These are phyloP conservation scores for Zygosaccharomyces bisporus DNA, from an alignment of 805 yeast genomes.

Conservation along the genomic window DNA sequence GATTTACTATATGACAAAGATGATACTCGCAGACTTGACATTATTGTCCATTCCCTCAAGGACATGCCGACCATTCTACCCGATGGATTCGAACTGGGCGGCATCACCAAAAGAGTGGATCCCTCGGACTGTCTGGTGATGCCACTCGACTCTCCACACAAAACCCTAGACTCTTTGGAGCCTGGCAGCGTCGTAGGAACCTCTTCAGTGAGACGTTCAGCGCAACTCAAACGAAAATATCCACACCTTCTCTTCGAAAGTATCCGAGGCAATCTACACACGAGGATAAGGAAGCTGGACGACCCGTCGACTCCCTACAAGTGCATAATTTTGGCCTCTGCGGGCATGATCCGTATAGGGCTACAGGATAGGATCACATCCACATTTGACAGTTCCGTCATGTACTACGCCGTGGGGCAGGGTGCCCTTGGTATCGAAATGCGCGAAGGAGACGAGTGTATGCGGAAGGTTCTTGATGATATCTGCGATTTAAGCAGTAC, in stretches of 20 bases:
- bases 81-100: constrained; percentile 83
- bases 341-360: constrained; percentile 77
- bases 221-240: constrained; percentile 75
- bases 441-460: constrained; percentile 58
- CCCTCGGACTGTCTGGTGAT: constrained; percentile 90
- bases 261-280: constrained; percentile 79
- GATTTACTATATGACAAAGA: constrained; percentile 64
- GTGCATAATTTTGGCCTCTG: constrained; percentile 86
- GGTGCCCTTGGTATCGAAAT: constrained; percentile 96
- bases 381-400: constrained; percentile 64
- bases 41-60: constrained; percentile 90
- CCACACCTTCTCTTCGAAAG: constrained; percentile 78
- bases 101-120: constrained; percentile 81
- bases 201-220: constrained; percentile 88
- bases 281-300: constrained; percentile 79
- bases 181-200: constrained; percentile 88
- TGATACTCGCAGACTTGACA: constrained; percentile 64
- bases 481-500: constrained; percentile 67
- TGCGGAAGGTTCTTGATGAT: constrained; percentile 55
- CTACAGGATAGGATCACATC: constrained; percentile 73
- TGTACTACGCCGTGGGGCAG: constrained; percentile 98
- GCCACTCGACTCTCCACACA: constrained; percentile 61
- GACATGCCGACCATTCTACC: constrained; percentile 92
- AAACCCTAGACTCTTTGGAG: constrained; percentile 69
- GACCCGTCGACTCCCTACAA: constrained; percentile 56